Conservation (phyloP, 352 stramenopile species). For the Phytophthora ohioensis region DNA sequence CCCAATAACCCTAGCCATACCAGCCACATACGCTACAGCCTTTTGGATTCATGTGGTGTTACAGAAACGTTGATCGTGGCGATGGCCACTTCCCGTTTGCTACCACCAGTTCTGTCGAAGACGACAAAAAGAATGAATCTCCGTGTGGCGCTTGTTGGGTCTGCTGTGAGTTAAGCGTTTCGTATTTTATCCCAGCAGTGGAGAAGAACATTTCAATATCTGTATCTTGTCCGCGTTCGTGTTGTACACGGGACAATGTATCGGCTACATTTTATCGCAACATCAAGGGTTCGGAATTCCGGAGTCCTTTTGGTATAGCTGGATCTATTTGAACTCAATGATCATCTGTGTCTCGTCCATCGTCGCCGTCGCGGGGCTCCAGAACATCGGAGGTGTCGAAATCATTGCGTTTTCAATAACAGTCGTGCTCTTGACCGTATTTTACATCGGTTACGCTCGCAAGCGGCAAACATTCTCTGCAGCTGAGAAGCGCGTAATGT, state of each 20-base stretch:
- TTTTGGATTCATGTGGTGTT: constrained; percentile 67
- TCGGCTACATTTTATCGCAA: constrained; percentile 59
- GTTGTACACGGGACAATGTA: constrained; percentile 52
- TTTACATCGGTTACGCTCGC: constrained; percentile 51
- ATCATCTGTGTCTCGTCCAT: constrained; percentile 42
- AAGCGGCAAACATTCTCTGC: constrained; percentile 50
- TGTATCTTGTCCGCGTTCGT: constrained; percentile 49
- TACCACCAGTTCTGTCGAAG: constrained; percentile 41
- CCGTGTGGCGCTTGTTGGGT: constrained; percentile 38
- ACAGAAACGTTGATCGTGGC: constrained; percentile 57
- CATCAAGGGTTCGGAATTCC: constrained; percentile 53
- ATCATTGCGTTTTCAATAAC: constrained; percentile 29
- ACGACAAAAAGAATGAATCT: constrained; percentile 22
- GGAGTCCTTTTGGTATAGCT: constrained; percentile 44
- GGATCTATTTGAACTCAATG: constrained; percentile 44
- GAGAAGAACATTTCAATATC: constrained; percentile 45
- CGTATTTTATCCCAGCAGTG: constrained; percentile 39
- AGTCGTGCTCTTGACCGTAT: constrained; percentile 32
- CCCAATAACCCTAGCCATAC: constrained; percentile 28
- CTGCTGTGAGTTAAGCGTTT: constrained; percentile 44
- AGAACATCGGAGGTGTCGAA: constrained; percentile 40
- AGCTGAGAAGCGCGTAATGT: constrained; percentile 49
- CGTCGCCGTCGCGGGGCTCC: constrained; percentile 35
- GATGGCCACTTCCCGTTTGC: constrained; percentile 54
- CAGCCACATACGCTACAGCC: constrained; percentile 59